Evolutionary conservation across 495 filamentous ascomycete genomes (phyloP), one percentile per base, ranked within the genome.

Genomic region (Durotheca rogersii): DNA sequence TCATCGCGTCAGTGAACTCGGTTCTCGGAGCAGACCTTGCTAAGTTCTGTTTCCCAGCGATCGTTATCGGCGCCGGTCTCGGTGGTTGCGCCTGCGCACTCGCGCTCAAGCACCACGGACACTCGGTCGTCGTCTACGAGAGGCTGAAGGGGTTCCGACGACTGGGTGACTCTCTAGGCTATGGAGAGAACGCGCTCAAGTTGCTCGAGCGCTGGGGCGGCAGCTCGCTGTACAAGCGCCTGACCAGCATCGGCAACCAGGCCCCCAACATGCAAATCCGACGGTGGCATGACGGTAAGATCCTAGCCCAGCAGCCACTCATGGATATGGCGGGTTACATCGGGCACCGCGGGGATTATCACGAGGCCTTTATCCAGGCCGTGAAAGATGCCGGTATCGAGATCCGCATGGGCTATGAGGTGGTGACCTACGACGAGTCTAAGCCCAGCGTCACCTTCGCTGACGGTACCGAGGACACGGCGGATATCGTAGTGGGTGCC

Each of bases 251-350:
- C 51, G 76, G 77, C 32, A 80, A 80, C 61, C 75, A 80, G 60
- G 70, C 73, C 0, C 66, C 68, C 4, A 66, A 75, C 29, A 80
- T 80, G 77, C 74, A 76, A 51, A 79, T 80, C 55, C 56, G 73
- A 2, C 63, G 71, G 11, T 76, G 73, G 73, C 51, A 70, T 29
- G 75, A 77, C 50, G 77, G 77, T 6, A 75, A 77, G 56, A 67
- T 75, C 10, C 59, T 80, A 1, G 77, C 75, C 1, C 68, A 71
- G 53, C 77, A 80, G 52, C 74, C 75, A 7, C 56, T 80, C 27
- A 78, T 80, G 75, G 77, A 80, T 53, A 79, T 79, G 77, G 77
- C 75, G 1, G 75, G 73, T 7, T 78, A 76, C 45, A 78, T 78
- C 51, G 75, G 72, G 3, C 76, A 79, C 42, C 65, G 75, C 20